Conservation (phyloP, 148 eudicot genomes). For the Nepenthes gracilis region DNA sequence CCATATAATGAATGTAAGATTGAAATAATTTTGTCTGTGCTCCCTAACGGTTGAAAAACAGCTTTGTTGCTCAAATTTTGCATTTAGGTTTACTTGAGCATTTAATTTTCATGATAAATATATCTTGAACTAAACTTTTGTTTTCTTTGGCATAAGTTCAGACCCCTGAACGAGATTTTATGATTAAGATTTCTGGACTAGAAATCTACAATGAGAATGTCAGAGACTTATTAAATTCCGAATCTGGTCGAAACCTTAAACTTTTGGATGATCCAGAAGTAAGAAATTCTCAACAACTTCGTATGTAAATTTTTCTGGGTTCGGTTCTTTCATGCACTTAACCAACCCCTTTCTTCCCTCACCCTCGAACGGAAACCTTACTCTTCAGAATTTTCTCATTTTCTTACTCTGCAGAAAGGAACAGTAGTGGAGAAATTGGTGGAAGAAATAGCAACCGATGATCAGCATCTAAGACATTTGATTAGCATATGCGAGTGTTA, state of each 20-base stretch:
- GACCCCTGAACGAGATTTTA: constrained; percentile 83
- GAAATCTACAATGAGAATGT: constrained; percentile 96
- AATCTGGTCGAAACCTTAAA: constrained; percentile 81
- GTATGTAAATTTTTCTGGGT: not conserved
- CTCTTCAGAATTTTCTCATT: not conserved
- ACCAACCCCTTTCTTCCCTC: not conserved
- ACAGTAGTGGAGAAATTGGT: constrained; percentile 88
- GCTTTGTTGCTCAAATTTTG: not conserved
- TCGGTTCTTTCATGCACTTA: not conserved
- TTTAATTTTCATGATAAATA: not conserved
- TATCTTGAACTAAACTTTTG: constrained; percentile 1
- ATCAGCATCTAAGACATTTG: constrained; percentile 57
- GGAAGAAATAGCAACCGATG: constrained; percentile 69
- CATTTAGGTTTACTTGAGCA: not conserved
- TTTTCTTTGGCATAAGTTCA: constrained; percentile 19
- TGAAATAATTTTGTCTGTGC: too few species aligned
- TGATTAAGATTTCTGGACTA: constrained; percentile 69
- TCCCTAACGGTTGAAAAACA: too few species aligned
- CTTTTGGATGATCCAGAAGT: constrained; percentile 97
- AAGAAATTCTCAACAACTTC: constrained; percentile 3
- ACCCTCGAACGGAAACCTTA: not conserved
- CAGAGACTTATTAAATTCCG: constrained; percentile 73
- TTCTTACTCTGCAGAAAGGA: constrained; percentile 58
- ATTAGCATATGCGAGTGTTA: constrained; percentile 88
- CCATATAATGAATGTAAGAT: constrained; percentile 59